Evolutionary conservation across 176 grass and related monocot species (phyloP).

Genomic region (Alloteropsis semialata): DNA sequence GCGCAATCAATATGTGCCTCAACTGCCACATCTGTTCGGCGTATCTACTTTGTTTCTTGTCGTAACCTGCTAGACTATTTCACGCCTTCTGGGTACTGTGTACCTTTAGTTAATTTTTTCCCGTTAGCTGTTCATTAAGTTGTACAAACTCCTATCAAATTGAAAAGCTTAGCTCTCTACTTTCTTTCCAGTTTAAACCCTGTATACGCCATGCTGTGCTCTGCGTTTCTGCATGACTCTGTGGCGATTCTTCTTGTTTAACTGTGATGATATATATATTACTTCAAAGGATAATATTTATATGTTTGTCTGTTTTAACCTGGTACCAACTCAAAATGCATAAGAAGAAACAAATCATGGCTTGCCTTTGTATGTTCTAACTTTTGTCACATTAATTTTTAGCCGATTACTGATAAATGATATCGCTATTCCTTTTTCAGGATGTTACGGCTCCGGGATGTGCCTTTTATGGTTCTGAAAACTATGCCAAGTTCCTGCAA

Average conservation of each 20-base stretch:
- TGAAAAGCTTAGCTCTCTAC: neutral
- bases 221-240: neutral
- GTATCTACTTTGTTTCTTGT: constrained; percentile 5
- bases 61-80: neutral
- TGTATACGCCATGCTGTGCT: neutral
- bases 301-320: neutral
- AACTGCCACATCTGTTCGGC: neutral
- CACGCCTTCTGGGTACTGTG: neutral
- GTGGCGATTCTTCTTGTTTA: neutral
- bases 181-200: neutral
- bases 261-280: neutral
- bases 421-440: constrained; percentile 48
- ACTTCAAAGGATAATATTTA: neutral
- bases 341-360: neutral
- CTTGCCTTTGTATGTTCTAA: neutral
- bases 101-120: neutral
- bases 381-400: neutral
- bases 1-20: neutral
- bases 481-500: constrained; percentile 59
- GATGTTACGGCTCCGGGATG: constrained; percentile 54
- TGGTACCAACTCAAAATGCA: constrained; percentile 13
- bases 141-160: constrained; percentile 12
- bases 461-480: constrained; percentile 53
- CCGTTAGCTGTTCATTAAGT: neutral
- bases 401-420: constrained; percentile 6